These are phyloP conservation scores for Globisporangium ultimum DNA, from an alignment of 352 stramenopile species.

Conservation along the genomic window DNA sequence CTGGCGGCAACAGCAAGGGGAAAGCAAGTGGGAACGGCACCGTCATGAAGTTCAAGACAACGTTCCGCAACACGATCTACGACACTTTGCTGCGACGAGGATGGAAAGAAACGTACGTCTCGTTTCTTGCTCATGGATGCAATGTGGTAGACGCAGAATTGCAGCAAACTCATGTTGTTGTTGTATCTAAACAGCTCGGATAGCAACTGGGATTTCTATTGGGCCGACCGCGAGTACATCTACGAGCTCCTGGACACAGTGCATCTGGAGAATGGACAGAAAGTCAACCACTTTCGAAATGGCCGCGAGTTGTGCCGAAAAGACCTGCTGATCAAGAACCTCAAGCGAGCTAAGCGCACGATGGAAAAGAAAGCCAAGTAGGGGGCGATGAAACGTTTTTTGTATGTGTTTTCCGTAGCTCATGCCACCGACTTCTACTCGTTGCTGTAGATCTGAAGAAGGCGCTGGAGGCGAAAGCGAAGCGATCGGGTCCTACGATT, in stretches of 20 bases:
- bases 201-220: constrained; percentile 90
- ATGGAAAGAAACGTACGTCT: constrained; percentile 81
- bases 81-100: constrained; percentile 85
- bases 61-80: constrained; percentile 91
- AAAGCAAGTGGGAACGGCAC: constrained; percentile 4
- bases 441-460: constrained; percentile 40
- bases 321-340: constrained; percentile 94
- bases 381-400: not conserved
- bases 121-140: not conserved
- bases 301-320: constrained; percentile 89
- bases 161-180: too few relatives aligned
- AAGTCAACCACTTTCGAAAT: constrained; percentile 92
- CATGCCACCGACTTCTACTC: not conserved
- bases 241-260: constrained; percentile 89
- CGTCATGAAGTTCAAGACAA: constrained; percentile 86
- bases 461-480: constrained; percentile 13
- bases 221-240: constrained; percentile 88
- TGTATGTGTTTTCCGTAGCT: too few relatives aligned
- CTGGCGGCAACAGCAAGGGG: constrained; percentile 1
- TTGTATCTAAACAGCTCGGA: constrained; percentile 23
- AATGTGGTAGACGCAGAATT: not conserved
- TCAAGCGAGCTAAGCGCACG: constrained; percentile 86
- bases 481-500: constrained; percentile 75
- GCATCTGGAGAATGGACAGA: constrained; percentile 77
- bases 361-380: constrained; percentile 81